Base-by-base conservation (phyloP, 345 rosid genomes). In the Triadica sebifera region DNA sequence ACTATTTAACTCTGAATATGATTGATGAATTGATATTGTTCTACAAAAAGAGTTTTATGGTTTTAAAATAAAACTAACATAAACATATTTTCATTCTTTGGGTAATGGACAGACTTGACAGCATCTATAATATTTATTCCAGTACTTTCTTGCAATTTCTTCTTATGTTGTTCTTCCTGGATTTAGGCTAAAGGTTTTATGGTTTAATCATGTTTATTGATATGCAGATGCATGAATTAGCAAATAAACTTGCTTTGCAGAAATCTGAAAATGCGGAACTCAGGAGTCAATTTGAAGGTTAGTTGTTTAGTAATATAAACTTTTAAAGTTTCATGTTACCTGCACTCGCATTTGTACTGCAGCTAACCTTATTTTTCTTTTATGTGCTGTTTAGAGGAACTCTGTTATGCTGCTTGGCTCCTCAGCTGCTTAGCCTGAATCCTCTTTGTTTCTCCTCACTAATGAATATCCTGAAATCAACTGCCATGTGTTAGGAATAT, bases 201-300 rank as follows among this genome's bases (percentile, higher is more conserved):
- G 34, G 19, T 24, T 50, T 72, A 50, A 64, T 46, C 71, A 22
- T 56, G 5, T 78, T 67, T 78, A 64, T 84, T 70, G 52, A 64
- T 64, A 55, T 80, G 82, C 89, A 95, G 96, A 87, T 92, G 65
- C 99, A 95, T 77, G 96, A 93, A 79, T 78, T 91, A 65, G 81
- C 83, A 24, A 83, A 91, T 88, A 95, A 93, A 81, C 97, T 95
- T 69, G 84, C 96, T 65, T 79, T 87, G 78, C 98, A 91, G 72
- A 95, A 90, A 86, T 89, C 94, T 55, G 93, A 88, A 80, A 93
- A 89, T 81, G 76, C 88, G 3, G 93, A 90, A 80, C 89, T 95
- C 65, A 88, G 96, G 82, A 85, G 82, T 81, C 98, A 95, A 57
- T 93, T 93, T 79, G 96, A 90, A 89, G 97, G 98, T 91, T 74